Conservation (phyloP, 768 basidiomycete species). For the Tylopilus sp. region DNA sequence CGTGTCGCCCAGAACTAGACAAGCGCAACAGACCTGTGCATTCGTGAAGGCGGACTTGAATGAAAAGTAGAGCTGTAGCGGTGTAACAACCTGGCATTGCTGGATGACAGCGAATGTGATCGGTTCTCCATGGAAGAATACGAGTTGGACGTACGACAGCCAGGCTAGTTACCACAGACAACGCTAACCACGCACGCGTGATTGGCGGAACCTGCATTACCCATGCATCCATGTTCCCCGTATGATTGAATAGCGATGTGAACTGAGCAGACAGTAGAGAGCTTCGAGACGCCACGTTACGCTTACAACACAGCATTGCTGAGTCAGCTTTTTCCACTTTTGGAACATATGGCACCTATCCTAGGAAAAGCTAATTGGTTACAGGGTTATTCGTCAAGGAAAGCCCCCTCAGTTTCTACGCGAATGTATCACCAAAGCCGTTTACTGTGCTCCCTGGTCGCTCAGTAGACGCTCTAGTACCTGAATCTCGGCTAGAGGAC, state of each 20-base stretch:
- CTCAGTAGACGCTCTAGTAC: constrained; percentile 41
- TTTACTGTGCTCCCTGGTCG: constrained; percentile 8
- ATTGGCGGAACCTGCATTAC: constrained; percentile 88
- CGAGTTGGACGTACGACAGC: constrained; percentile 71
- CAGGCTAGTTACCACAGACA: constrained; percentile 76
- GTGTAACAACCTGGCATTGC: constrained; percentile 93
- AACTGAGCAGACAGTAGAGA: neutral
- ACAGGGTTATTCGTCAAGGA: no score
- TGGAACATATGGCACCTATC: no score
- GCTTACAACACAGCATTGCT: constrained; percentile 9
- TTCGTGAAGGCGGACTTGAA: constrained; percentile 82
- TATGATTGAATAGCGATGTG: neutral
- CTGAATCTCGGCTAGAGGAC: constrained; percentile 53
- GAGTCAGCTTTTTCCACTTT: constrained; percentile 12
- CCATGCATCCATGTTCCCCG: constrained; percentile 76
- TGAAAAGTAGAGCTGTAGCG: constrained; percentile 90
- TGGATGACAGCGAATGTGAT: constrained; percentile 28
- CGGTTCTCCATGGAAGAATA: neutral
- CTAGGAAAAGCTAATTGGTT: no score
- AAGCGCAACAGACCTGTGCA: constrained; percentile 47
- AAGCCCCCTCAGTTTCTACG: no score
- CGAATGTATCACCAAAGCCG: no score
- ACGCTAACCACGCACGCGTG: constrained; percentile 79
- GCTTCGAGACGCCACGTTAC: constrained; percentile 9
- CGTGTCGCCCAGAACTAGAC: constrained; percentile 1